Evolutionary conservation across 2,329 filamentous ascomycete genomes (phyloP).

Genomic region (Ceratocystis smalleyi): DNA sequence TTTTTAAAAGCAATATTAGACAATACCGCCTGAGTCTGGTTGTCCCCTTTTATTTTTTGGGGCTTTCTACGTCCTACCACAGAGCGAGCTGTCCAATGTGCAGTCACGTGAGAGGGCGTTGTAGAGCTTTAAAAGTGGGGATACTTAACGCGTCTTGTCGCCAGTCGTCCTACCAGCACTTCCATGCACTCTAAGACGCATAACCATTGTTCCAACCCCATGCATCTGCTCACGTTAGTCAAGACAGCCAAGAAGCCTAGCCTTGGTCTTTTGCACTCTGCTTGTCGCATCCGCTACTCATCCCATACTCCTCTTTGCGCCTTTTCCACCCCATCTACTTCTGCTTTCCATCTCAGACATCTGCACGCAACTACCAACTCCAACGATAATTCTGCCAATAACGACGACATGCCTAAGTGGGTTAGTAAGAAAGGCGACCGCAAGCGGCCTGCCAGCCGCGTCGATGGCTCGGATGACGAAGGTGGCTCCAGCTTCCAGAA

Average conservation of each 20-base stretch:
- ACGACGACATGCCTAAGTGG: constrained; percentile 1
- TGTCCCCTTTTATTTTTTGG: too few relatives aligned
- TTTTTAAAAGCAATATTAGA: too few relatives aligned
- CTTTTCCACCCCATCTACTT: too few relatives aligned
- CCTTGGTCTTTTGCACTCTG: too few relatives aligned
- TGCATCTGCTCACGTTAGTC: too few relatives aligned
- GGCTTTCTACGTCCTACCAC: too few relatives aligned
- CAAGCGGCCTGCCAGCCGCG: constrained; percentile 4
- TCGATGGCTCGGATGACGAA: constrained; percentile 18
- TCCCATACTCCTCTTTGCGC: too few relatives aligned
- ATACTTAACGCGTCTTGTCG: background rate
- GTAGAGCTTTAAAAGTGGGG: background rate
- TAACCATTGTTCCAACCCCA: too few relatives aligned
- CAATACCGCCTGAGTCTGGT: too few relatives aligned
- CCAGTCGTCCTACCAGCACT: background rate
- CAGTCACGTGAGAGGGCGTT: background rate
- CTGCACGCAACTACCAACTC: background rate
- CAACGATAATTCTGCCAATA: background rate
- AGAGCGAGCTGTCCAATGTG: background rate
- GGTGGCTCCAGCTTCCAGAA: constrained; percentile 30
- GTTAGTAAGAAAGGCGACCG: background rate
- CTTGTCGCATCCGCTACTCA: too few relatives aligned
- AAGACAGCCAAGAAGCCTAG: too few relatives aligned
- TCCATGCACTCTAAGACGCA: too few relatives aligned
- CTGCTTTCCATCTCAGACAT: background rate